A percentile compares a stretch with the other conserved stretches of the same genome.
These are phyloP conservation scores for Ganoderma lingzhi DNA, from an alignment of 1,284 basidiomycete species.

Conservation along the genomic window DNA sequence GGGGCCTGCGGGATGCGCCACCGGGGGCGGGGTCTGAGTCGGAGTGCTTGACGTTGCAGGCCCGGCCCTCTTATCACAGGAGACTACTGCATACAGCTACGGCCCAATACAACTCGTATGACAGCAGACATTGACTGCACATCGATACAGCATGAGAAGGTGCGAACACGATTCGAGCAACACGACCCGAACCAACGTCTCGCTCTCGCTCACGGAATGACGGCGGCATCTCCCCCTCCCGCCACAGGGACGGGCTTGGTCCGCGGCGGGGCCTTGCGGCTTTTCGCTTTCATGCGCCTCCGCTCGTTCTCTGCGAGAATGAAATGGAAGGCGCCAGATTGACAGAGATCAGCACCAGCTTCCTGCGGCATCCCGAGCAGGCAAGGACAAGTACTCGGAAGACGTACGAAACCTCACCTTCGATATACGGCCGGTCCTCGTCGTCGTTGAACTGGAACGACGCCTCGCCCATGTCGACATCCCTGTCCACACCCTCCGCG, in stretches of 20 bases:
- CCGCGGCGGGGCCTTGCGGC: slow-evolving; percentile 68
- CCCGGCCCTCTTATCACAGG: background rate
- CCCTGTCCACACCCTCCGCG: slow-evolving; percentile 41
- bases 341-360: slow-evolving; percentile 17
- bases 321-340: background rate
- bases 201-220: slow-evolving; percentile 27
- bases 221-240: slow-evolving; percentile 28
- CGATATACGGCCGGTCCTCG: slow-evolving; percentile 74
- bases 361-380: slow-evolving; percentile 6
- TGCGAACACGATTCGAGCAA: background rate
- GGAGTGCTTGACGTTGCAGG: background rate
- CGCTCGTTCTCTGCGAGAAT: slow-evolving; percentile 67
- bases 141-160: slow-evolving; percentile 7
- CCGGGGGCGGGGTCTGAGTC: background rate
- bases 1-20: background rate
- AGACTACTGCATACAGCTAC: background rate
- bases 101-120: slow-evolving; percentile 4
- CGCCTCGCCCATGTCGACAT: slow-evolving; percentile 29
- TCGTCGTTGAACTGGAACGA: slow-evolving; percentile 65
- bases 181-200: slow-evolving; percentile 2
- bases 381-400: background rate
- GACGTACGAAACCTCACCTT: slow-evolving; percentile 56
- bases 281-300: slow-evolving; percentile 77
- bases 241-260: slow-evolving; percentile 34
- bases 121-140: slow-evolving; percentile 9